A percentile compares a stretch with the other conserved stretches of the same genome.
phyloP scores from a whole-genome alignment of 352 stramenopile species.

The Phytophthora sp. region DNA sequence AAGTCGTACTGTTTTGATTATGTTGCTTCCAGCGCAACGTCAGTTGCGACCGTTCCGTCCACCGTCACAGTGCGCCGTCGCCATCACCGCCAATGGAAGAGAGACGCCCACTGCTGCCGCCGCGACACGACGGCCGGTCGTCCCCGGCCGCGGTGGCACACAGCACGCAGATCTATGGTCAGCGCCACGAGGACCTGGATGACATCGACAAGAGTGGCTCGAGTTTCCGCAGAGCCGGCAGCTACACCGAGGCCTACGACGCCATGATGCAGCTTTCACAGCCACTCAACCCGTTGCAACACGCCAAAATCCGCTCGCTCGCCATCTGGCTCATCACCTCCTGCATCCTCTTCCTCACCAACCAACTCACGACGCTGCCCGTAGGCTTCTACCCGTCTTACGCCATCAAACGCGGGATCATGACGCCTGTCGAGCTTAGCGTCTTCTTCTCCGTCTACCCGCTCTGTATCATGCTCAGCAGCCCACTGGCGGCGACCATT shows the following conservation, averaged over 20 bases:
- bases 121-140: slow-evolving; percentile 12
- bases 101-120: slow-evolving; percentile 29
- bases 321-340: slow-evolving; percentile 59
- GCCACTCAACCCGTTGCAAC: slow-evolving; percentile 59
- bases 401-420: slow-evolving; percentile 49
- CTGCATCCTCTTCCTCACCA: slow-evolving; percentile 68
- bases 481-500: slow-evolving; percentile 53
- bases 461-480: slow-evolving; percentile 79
- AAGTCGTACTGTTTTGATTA: slow-evolving; percentile 1
- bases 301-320: slow-evolving; percentile 46
- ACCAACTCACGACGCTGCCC: slow-evolving; percentile 75
- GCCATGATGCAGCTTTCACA: slow-evolving; percentile 67
- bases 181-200: slow-evolving; percentile 25
- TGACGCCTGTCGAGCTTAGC: slow-evolving; percentile 56
- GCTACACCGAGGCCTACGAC: slow-evolving; percentile 45
- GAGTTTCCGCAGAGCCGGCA: slow-evolving; percentile 34
- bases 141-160: slow-evolving; percentile 16
- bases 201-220: slow-evolving; percentile 43
- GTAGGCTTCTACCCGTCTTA: slow-evolving; percentile 81
- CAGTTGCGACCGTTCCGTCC: slow-evolving; percentile 3
- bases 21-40: not conserved
- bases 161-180: slow-evolving; percentile 19
- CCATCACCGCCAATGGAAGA: slow-evolving; percentile 25
- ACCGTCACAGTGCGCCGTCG: too few relatives aligned
- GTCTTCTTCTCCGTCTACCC: slow-evolving; percentile 80